Evolutionary conservation across 208 protist genomes (phyloP), one percentile per base, ranked within the genome.

Genomic region (Leishmania tropica): DNA sequence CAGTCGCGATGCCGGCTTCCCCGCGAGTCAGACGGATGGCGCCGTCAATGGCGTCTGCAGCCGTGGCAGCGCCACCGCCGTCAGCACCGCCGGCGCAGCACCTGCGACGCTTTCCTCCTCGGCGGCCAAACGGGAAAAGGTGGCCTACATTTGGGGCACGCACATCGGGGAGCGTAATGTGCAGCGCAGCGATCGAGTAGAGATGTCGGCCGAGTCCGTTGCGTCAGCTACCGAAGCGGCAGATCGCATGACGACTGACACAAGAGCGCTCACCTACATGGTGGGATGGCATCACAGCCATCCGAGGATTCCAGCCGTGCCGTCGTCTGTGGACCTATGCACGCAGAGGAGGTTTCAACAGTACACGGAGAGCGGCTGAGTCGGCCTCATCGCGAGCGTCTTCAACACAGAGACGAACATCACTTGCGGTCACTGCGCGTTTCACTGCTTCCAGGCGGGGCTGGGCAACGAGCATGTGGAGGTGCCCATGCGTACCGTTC

Each of bases 271-370:
- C 5, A 95, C 91, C 17, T 84, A 86, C 21, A 93, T 97, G 7
- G 82, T 97, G 40, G 94, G 93, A 5, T 98, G 96, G 96, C 97
- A 96, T 85, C 96, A 98, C 88, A 95, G 88, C 75, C 94, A 98
- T 73, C 96, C 94, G 5, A 88, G 90, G 45, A 95, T 97, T 48
- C 94, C 91, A 3, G 88, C 86, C 15, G 90, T 88, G 77, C 93
- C 94, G 0, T 96, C 93, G 40, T 64, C 78, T 7, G 89, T 97
- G 1, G 96, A 98, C 81, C 80, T 97, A 31, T 60, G 79, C 65
- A 95, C 91, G 45, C 96, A 98, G 88, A 24, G n/a, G n/a, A 78
- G 83, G 53, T 95, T 80, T 53, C 81, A 96, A 62, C 94, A 96
- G 83, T 78, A 89, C 76, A 54, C 96, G 67, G 93, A 96, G 67